phyloP scores from a whole-genome alignment of 2,329 filamentous ascomycete species.

The Epichloe elymi region DNA sequence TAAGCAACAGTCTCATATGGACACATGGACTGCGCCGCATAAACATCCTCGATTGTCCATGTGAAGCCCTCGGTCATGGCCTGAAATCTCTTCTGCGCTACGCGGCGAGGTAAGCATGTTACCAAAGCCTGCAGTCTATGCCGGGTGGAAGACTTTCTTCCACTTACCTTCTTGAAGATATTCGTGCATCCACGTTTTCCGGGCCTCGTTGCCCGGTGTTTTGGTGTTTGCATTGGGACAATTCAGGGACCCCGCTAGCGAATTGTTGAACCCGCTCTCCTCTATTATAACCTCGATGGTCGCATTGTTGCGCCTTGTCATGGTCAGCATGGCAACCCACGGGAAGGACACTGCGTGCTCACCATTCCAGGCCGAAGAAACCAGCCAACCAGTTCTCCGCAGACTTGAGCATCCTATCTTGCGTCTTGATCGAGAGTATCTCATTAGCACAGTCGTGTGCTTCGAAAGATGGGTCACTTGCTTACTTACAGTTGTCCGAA shows the following conservation, averaged over 20 bases:
- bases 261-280: conserved; percentile 51
- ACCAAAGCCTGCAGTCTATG: no score
- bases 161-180: conserved; percentile 48
- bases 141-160: no score
- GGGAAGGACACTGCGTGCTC: conserved; percentile 3
- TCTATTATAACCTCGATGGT: conserved; percentile 65
- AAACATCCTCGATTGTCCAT: conserved; percentile 51
- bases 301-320: conserved; percentile 46
- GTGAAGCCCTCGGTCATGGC: conserved; percentile 41
- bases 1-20: conserved; percentile 68
- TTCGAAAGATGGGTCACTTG: neutral
- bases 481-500: conserved; percentile 48
- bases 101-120: neutral
- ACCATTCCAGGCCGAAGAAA: conserved; percentile 64
- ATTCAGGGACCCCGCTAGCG: conserved; percentile 51
- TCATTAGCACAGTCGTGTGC: conserved; percentile 5
- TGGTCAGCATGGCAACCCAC: neutral
- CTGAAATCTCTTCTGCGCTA: conserved; percentile 46
- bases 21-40: conserved; percentile 58
- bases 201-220: conserved; percentile 38
- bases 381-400: conserved; percentile 69
- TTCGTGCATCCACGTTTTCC: conserved; percentile 43
- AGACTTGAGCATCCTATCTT: conserved; percentile 64
- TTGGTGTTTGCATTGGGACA: conserved; percentile 49
- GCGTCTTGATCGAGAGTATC: conserved; percentile 31